These are phyloP conservation scores for Brassica rapa DNA, from an alignment of 345 rosid genomes.

Conservation along the genomic window DNA sequence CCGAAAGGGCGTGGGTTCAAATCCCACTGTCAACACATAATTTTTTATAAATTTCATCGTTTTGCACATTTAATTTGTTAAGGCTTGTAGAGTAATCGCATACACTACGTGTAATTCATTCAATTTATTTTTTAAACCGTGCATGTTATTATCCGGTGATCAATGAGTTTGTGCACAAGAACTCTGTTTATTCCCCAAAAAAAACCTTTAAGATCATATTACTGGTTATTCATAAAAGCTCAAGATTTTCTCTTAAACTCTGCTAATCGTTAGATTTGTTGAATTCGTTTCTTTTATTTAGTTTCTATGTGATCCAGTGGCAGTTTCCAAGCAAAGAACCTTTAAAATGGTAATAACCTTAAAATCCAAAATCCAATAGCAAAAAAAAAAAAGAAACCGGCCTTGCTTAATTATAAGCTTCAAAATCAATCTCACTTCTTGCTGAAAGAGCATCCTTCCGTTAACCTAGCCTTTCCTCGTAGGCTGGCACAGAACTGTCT, in stretches of 20 bases:
- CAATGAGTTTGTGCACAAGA: neutral
- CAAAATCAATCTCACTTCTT: too few species aligned
- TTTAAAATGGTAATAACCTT: too few species aligned
- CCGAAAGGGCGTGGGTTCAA: conserved; percentile 99
- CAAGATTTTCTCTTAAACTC: too few species aligned
- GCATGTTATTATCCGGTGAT: neutral
- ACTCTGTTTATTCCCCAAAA: neutral
- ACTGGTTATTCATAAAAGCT: neutral
- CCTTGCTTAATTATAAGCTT: too few species aligned
- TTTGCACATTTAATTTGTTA: neutral
- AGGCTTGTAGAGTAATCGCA: neutral
- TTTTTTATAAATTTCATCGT: neutral
- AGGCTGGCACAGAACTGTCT: too few species aligned
- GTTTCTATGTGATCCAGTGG: neutral
- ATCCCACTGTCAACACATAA: conserved; percentile 79
- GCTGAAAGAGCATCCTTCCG: too few species aligned
- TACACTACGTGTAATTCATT: neutral
- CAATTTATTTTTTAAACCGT: neutral
- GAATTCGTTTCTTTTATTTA: neutral
- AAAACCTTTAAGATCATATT: neutral
- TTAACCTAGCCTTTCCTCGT: too few species aligned
- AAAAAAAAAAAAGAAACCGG: too few species aligned
- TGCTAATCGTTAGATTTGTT: too few species aligned
- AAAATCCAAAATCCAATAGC: too few species aligned
- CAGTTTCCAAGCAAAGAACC: too few species aligned